These are phyloP conservation scores for Torulaspora microellipsoides DNA, from an alignment of 805 yeast genomes.

Conservation along the genomic window DNA sequence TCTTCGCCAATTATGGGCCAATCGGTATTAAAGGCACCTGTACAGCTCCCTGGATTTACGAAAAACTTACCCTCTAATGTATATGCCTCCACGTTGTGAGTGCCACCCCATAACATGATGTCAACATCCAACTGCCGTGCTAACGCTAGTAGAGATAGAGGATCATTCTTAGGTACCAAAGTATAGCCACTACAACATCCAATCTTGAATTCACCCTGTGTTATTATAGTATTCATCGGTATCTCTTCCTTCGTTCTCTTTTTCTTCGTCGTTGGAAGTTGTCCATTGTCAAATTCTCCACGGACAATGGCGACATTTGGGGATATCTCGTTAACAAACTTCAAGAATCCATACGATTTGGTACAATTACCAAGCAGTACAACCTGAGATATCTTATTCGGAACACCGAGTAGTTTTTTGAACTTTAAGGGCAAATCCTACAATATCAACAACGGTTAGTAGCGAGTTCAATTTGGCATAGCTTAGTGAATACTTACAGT, in stretches of 20 bases:
- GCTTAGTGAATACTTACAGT: slow-evolving; percentile 40
- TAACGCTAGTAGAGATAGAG: slow-evolving; percentile 70
- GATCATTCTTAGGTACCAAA: slow-evolving; percentile 81
- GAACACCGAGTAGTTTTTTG: slow-evolving; percentile 61
- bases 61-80: slow-evolving; percentile 89
- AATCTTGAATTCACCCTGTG: slow-evolving; percentile 65
- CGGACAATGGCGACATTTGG: slow-evolving; percentile 69
- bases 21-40: slow-evolving; percentile 78
- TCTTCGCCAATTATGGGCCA: slow-evolving; percentile 42
- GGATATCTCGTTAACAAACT: slow-evolving; percentile 63
- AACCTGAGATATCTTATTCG: slow-evolving; percentile 84
- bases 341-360: slow-evolving; percentile 55
- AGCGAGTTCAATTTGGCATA: background rate
- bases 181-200: slow-evolving; percentile 85
- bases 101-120: slow-evolving; percentile 86
- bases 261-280: slow-evolving; percentile 23
- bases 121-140: slow-evolving; percentile 94
- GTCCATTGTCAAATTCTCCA: slow-evolving; percentile 71
- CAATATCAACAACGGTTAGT: slow-evolving; percentile 7
- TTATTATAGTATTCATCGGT: slow-evolving; percentile 62
- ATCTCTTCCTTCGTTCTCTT: slow-evolving; percentile 30
- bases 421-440: slow-evolving; percentile 53
- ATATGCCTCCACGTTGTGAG: slow-evolving; percentile 89
- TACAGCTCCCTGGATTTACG: slow-evolving; percentile 94
- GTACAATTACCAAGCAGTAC: slow-evolving; percentile 81